Evolutionary conservation across 1,284 basidiomycete species (phyloP).

Genomic region (Salmacisia buchloeana): DNA sequence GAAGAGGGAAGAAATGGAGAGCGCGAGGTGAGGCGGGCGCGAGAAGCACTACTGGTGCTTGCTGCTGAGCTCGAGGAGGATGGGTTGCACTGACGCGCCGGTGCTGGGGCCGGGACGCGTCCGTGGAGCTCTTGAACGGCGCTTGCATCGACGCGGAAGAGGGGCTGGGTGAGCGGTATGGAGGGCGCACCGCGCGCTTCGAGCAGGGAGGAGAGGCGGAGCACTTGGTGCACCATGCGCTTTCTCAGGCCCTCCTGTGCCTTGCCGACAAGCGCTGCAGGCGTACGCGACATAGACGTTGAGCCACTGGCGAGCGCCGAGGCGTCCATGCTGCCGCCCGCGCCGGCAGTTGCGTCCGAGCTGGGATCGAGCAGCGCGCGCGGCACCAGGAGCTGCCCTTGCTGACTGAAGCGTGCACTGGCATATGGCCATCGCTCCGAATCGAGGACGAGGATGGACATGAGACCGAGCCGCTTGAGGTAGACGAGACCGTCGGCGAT

Average conservation of each 20-base stretch:
- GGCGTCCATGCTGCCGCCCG: background rate
- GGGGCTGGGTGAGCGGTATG: slow-evolving; percentile 62
- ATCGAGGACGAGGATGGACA: slow-evolving; percentile 90
- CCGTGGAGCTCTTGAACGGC: slow-evolving; percentile 5
- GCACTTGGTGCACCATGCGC: slow-evolving; percentile 64
- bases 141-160: slow-evolving; percentile 32
- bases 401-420: slow-evolving; percentile 20
- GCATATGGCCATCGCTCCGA: slow-evolving; percentile 65
- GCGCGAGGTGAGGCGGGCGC: slow-evolving; percentile 9
- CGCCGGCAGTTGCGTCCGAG: background rate
- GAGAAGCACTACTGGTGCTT: background rate
- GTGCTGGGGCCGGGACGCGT: background rate
- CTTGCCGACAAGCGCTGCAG: slow-evolving; percentile 16
- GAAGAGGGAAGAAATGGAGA: background rate
- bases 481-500: slow-evolving; percentile 89
- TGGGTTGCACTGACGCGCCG: background rate
- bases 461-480: slow-evolving; percentile 87
- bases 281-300: slow-evolving; percentile 2
- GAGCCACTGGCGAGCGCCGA: background rate
- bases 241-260: slow-evolving; percentile 55
- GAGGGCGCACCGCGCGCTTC: slow-evolving; percentile 78
- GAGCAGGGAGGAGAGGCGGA: slow-evolving; percentile 67
- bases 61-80: background rate
- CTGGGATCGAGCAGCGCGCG: background rate
- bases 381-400: slow-evolving; percentile 22